Conservation (phyloP, 257 asterid genomes). For the Nicotiana paniculata region DNA sequence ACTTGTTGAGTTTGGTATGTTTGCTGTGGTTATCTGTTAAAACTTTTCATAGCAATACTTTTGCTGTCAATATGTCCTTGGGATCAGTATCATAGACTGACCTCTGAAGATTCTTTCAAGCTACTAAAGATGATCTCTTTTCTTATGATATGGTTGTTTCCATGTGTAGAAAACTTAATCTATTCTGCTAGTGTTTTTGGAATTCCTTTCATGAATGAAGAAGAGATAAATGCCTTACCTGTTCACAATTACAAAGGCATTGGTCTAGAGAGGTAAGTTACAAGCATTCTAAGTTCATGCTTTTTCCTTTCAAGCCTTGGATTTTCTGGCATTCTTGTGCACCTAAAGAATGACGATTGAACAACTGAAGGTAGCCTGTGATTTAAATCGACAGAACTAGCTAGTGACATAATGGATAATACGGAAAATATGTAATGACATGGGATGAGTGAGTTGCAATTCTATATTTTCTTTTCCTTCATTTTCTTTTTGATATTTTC, state of each 20-base stretch:
- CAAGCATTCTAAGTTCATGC: neutral
- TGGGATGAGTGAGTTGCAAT: neutral
- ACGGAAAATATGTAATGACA: too few relatives aligned
- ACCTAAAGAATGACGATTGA: neutral
- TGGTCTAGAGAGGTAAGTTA: neutral
- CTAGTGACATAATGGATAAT: neutral
- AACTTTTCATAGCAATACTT: neutral
- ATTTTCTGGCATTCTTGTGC: neutral
- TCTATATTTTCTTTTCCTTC: neutral
- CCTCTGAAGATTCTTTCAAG: neutral
- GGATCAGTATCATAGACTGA: neutral
- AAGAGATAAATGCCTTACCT: slow-evolving; percentile 9
- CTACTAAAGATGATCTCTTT: neutral
- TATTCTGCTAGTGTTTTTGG: neutral
- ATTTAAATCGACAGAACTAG: neutral
- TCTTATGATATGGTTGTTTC: neutral
- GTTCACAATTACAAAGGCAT: neutral
- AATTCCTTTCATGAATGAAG: slow-evolving; percentile 2
- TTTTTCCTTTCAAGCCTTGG: neutral
- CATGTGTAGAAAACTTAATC: slow-evolving; percentile 7
- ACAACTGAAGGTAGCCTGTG: neutral
- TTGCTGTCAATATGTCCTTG: neutral
- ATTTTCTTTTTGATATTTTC: neutral
- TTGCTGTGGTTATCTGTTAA: neutral
- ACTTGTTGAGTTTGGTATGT: slow-evolving; percentile 5